phyloP scores from a whole-genome alignment of 2,329 filamentous ascomycete genomes.

The Coniella lustricola region DNA sequence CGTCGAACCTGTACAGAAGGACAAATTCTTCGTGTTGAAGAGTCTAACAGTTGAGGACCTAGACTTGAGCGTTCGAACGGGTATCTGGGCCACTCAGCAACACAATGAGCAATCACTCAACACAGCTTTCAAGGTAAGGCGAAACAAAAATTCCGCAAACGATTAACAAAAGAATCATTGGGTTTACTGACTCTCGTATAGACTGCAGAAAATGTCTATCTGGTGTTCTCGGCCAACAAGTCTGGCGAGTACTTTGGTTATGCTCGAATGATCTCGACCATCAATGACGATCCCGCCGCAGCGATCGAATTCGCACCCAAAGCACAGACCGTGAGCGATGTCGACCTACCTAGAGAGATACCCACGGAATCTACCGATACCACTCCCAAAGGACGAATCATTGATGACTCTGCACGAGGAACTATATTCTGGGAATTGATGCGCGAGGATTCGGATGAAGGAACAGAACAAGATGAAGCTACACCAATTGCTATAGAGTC shows the following conservation, averaged over 20 bases:
- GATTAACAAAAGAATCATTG: conserved; percentile 20
- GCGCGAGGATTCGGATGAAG: conserved; percentile 30
- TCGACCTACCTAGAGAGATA: conserved; percentile 72
- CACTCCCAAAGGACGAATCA: conserved; percentile 76
- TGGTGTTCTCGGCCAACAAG: conserved; percentile 95
- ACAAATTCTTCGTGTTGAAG: conserved; percentile 88
- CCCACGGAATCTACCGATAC: conserved; percentile 70
- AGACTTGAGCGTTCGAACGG: conserved; percentile 78
- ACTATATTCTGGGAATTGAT: conserved; percentile 96
- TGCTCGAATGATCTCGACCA: conserved; percentile 79
- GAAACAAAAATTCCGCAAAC: neutral
- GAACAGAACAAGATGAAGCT: conserved; percentile 37
- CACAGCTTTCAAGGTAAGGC: conserved; percentile 65
- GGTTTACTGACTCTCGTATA: conserved; percentile 27
- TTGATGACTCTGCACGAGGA: conserved; percentile 86
- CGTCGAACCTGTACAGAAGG: conserved; percentile 37
- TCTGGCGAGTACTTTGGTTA: conserved; percentile 97
- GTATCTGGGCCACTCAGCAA: conserved; percentile 88
- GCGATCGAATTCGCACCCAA: conserved; percentile 64
- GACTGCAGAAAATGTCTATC: conserved; percentile 75
- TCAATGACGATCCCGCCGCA: conserved; percentile 67
- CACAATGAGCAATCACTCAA: conserved; percentile 87
- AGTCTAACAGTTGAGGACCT: conserved; percentile 87
- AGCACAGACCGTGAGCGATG: conserved; percentile 48
- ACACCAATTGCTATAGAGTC: conserved; percentile 35